Evolutionary conservation across 2,329 filamentous ascomycete genomes (phyloP).

Genomic region (Xylaria polymorpha): DNA sequence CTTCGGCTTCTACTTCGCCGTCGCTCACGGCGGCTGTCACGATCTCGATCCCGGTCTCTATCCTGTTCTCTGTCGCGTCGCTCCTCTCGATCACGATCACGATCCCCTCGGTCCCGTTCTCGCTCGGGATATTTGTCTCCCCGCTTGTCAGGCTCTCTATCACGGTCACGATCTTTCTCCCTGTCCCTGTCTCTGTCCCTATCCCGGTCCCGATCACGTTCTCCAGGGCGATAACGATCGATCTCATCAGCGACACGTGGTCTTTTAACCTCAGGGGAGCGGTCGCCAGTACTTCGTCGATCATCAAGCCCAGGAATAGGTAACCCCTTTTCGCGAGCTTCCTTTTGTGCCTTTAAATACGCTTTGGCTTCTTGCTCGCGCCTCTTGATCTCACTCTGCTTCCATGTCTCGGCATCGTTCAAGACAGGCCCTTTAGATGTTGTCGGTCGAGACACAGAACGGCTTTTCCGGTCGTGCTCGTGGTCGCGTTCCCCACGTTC

Average conservation of each 20-base stretch:
- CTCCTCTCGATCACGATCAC: constrained; percentile 34
- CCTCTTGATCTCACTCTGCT: constrained; percentile 70
- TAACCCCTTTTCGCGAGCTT: constrained; percentile 69
- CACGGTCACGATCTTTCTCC: constrained; percentile 35
- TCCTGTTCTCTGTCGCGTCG: constrained; percentile 41
- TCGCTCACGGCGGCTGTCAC: constrained; percentile 38
- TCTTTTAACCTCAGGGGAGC: constrained; percentile 57
- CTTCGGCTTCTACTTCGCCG: constrained; percentile 37
- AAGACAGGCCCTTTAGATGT: constrained; percentile 59
- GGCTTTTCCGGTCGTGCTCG: constrained; percentile 54
- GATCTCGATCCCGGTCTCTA: constrained; percentile 36
- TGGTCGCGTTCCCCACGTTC: constrained; percentile 41
- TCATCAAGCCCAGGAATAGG: constrained; percentile 69
- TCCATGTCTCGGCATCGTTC: constrained; percentile 62
- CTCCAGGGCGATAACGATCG: constrained; percentile 61
- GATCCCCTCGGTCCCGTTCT: constrained; percentile 58
- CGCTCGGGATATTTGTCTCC: constrained; percentile 30
- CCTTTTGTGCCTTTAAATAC: constrained; percentile 70
- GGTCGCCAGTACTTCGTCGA: constrained; percentile 58
- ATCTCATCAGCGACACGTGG: constrained; percentile 55
- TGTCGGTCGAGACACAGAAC: constrained; percentile 56
- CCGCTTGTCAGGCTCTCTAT: constrained; percentile 35
- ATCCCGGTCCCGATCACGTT: constrained; percentile 49
- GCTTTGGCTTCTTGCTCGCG: constrained; percentile 73
- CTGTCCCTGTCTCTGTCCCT: constrained; percentile 37